Evolutionary conservation across 768 basidiomycete genomes (phyloP).

Genomic region (Rhizopogon salebrosus): DNA sequence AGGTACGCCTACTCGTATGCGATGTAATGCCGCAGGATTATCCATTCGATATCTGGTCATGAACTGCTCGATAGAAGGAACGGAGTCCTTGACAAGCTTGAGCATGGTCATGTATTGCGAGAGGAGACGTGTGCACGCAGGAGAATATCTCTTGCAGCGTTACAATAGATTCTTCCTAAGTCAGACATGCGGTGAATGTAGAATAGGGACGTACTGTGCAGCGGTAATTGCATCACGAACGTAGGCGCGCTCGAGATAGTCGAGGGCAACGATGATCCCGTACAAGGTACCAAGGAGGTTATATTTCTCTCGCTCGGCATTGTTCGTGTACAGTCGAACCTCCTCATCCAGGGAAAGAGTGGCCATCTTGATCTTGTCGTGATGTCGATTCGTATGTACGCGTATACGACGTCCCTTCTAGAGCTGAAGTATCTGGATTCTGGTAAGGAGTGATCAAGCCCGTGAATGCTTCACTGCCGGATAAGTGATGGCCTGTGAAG

Average conservation of each 20-base stretch:
- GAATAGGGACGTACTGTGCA: slow-evolving; percentile 64
- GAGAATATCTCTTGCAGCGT: slow-evolving; percentile 75
- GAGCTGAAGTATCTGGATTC: background rate
- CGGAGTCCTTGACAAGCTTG: slow-evolving; percentile 88
- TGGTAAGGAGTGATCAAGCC: background rate
- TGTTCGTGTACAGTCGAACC: slow-evolving; percentile 80
- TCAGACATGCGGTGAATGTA: background rate
- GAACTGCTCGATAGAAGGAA: slow-evolving; percentile 82
- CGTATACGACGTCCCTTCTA: background rate
- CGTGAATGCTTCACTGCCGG: too few relatives aligned
- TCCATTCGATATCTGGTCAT: slow-evolving; percentile 92
- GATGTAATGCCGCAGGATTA: slow-evolving; percentile 85
- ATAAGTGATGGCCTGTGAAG: too few relatives aligned
- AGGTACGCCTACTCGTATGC: slow-evolving; percentile 88
- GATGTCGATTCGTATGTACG: background rate
- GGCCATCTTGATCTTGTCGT: slow-evolving; percentile 26
- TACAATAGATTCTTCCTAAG: slow-evolving; percentile 6
- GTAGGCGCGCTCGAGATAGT: slow-evolving; percentile 94
- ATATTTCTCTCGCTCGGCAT: slow-evolving; percentile 84
- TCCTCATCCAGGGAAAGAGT: slow-evolving; percentile 80
- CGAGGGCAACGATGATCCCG: slow-evolving; percentile 85
- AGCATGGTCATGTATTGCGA: slow-evolving; percentile 98
- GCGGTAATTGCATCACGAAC: slow-evolving; percentile 89
- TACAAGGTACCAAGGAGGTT: slow-evolving; percentile 87
- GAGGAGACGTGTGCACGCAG: slow-evolving; percentile 89